Evolutionary conservation across 1,139 yeast species (phyloP).

Genomic region (Suzukiozyma palmioleophila): DNA sequence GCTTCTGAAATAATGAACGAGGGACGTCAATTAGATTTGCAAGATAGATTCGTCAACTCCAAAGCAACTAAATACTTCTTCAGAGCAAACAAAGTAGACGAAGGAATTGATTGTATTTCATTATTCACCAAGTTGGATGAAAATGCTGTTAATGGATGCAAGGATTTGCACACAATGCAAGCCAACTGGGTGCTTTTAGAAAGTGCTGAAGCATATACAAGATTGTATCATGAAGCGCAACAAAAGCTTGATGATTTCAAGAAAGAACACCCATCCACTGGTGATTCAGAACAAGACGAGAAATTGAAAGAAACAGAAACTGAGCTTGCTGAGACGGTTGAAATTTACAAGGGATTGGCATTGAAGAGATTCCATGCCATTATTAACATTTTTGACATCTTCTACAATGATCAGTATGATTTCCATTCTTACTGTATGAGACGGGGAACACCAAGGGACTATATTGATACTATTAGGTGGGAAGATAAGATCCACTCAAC

Average conservation of each 20-base stretch:
- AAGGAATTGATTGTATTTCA: conserved; percentile 71
- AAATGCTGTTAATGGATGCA: conserved; percentile 70
- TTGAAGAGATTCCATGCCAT: conserved; percentile 74
- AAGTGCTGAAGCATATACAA: conserved; percentile 73
- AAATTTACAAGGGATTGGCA: conserved; percentile 62
- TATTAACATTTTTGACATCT: conserved; percentile 63
- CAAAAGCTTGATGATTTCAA: conserved; percentile 12
- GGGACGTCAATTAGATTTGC: conserved; percentile 76
- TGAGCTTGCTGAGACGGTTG: conserved; percentile 32
- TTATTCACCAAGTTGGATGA: conserved; percentile 82
- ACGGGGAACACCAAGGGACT: conserved; percentile 85
- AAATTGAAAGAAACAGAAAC: conserved; percentile 23
- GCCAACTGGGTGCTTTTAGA: conserved; percentile 87
- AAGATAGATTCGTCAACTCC: conserved; percentile 88
- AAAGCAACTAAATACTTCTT: conserved; percentile 80
- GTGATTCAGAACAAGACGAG: conserved; percentile 12
- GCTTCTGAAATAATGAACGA: conserved; percentile 68
- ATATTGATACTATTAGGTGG: conserved; percentile 74
- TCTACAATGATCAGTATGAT: conserved; percentile 82
- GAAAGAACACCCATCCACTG: conserved; percentile 9
- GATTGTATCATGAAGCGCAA: conserved; percentile 28
- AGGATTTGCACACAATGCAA: conserved; percentile 85
- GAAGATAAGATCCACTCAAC: conserved; percentile 68
- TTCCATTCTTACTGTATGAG: conserved; percentile 92
- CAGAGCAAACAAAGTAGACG: conserved; percentile 73